Conservation (phyloP, 2,329 filamentous ascomycete species). For the Fonsecaea multimorphosa region DNA sequence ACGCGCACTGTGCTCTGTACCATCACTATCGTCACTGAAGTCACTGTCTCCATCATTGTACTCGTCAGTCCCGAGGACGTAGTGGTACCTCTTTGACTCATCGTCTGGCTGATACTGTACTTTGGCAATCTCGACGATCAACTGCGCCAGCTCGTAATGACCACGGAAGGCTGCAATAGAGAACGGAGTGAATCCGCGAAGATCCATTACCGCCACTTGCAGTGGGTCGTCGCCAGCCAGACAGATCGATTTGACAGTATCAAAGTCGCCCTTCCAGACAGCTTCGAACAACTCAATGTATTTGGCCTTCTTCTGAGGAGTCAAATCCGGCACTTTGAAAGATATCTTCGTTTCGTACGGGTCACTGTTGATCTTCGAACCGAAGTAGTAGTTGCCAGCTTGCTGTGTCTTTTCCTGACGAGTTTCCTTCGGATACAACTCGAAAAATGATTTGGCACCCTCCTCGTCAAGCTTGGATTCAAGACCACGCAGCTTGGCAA, state of each 20-base stretch:
- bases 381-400: constrained; percentile 21
- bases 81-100: constrained; percentile 56
- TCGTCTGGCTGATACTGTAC: constrained; percentile 70
- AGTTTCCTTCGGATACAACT: constrained; percentile 66
- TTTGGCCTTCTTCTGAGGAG: constrained; percentile 59
- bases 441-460: constrained; percentile 70
- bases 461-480: constrained; percentile 61
- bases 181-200: constrained; percentile 64
- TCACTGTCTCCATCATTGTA: constrained; percentile 46
- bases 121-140: constrained; percentile 72
- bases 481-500: constrained; percentile 61
- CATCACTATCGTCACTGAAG: constrained; percentile 41
- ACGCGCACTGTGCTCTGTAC: constrained; percentile 46
- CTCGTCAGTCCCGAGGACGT: constrained; percentile 43
- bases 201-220: constrained; percentile 66
- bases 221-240: constrained; percentile 68
- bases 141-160: constrained; percentile 67
- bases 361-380: constrained; percentile 31
- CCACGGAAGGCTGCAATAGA: constrained; percentile 70
- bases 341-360: constrained; percentile 59
- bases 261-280: constrained; percentile 72
- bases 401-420: constrained; percentile 51
- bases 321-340: constrained; percentile 60
- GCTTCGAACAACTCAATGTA: constrained; percentile 70
- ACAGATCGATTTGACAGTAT: constrained; percentile 69